These are phyloP conservation scores for Irpex sp. DNA, from an alignment of 1,284 basidiomycete genomes.

Conservation along the genomic window DNA sequence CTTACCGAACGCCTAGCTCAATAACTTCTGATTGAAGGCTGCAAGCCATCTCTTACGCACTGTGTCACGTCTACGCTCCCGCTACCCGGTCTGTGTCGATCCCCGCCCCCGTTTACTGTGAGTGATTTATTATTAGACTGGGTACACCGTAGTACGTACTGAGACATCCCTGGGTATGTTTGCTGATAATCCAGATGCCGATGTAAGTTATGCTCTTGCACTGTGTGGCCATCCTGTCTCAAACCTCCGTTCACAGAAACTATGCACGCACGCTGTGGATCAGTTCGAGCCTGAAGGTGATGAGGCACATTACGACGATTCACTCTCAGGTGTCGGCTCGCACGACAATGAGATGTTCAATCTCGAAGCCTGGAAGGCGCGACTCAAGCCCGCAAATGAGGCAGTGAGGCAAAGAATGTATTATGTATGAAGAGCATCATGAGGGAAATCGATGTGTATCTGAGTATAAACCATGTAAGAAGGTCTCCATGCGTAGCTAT, in stretches of 20 bases:
- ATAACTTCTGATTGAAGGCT: constrained; percentile 29
- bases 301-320: constrained; percentile 27
- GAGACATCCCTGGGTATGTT: no score
- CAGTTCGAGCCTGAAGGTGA: constrained; percentile 37
- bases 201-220: constrained; percentile 34
- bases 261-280: constrained; percentile 45
- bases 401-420: constrained; percentile 31
- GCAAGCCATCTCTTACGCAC: constrained; percentile 49
- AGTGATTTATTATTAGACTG: constrained; percentile 23
- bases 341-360: constrained; percentile 25
- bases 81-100: constrained; percentile 65
- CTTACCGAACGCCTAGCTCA: neutral
- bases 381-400: constrained; percentile 8
- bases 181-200: constrained; percentile 39
- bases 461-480: neutral
- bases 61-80: constrained; percentile 56
- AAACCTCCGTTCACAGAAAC: constrained; percentile 34
- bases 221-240: neutral
- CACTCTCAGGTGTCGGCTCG: constrained; percentile 24
- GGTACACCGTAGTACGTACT: no score
- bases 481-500: neutral
- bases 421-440: constrained; percentile 30
- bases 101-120: constrained; percentile 63
- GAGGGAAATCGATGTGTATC: neutral
- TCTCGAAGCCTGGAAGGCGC: constrained; percentile 31